Evolutionary conservation across 106 monocot species (phyloP).

Genomic region (Dactylorhiza incarnata): DNA sequence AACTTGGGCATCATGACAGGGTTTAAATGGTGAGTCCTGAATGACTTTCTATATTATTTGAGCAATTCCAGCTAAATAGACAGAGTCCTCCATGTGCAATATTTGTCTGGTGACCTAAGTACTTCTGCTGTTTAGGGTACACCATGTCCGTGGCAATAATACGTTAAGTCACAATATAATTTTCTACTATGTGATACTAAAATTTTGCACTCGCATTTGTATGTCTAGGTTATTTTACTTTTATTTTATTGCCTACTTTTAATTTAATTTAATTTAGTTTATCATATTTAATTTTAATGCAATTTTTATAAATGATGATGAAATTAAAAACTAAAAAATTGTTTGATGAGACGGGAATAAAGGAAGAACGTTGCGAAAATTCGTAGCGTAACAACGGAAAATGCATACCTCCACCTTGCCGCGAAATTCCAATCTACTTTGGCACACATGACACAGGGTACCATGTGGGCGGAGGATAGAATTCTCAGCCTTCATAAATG

Average conservation of each 20-base stretch:
- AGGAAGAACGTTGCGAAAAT: neutral
- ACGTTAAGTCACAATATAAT: too few relatives aligned
- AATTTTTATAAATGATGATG: neutral
- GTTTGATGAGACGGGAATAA: neutral
- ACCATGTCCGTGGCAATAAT: too few relatives aligned
- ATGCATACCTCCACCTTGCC: slow-evolving; percentile 70
- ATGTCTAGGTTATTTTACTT: neutral
- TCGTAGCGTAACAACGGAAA: neutral
- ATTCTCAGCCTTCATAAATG: slow-evolving; percentile 65
- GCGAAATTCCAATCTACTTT: slow-evolving; percentile 56
- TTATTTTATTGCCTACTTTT: neutral
- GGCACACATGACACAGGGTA: slow-evolving; percentile 85
- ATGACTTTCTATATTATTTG: neutral
- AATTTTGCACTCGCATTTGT: too few relatives aligned
- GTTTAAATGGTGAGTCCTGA: neutral
- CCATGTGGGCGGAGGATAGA: slow-evolving; percentile 41
- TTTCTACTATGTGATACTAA: too few relatives aligned
- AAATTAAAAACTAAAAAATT: neutral
- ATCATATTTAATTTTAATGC: too few relatives aligned
- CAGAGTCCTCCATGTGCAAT: too few relatives aligned
- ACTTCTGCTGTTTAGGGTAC: too few relatives aligned
- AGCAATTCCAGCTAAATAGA: neutral
- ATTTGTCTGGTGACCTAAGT: too few relatives aligned
- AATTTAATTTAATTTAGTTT: neutral
- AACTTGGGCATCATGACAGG: too few relatives aligned